Evolutionary conservation across 2,329 filamentous ascomycete species (phyloP).

Genomic region (Ceratocystis huliohia): DNA sequence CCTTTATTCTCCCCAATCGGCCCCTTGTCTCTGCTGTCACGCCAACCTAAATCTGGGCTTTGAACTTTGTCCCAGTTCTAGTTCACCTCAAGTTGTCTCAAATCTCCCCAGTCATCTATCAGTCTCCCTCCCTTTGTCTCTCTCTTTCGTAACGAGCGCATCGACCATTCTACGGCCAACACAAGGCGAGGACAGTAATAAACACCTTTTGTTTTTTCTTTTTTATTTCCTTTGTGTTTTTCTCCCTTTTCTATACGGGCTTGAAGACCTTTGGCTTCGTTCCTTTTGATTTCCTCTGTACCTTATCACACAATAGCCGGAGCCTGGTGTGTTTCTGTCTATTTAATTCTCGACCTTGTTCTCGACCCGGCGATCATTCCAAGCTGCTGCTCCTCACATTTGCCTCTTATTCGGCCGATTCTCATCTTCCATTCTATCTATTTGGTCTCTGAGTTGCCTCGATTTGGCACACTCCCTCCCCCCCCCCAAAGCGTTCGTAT

Average conservation of each 20-base stretch:
- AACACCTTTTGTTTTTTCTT: neutral
- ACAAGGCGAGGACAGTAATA: neutral
- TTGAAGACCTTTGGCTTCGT: neutral
- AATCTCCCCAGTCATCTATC: neutral
- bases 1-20: neutral
- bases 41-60: conserved; percentile 11
- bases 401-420: neutral
- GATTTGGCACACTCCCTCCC: neutral
- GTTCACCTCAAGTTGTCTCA: neutral
- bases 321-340: neutral
- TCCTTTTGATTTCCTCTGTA: neutral
- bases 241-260: neutral
- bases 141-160: neutral
- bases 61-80: neutral
- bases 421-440: neutral
- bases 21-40: conserved; percentile 7
- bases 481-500: neutral
- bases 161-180: conserved; percentile 1
- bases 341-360: neutral
- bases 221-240: neutral
- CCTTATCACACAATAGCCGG: neutral
- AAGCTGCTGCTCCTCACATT: neutral
- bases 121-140: neutral
- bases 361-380: neutral
- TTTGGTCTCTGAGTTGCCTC: neutral